Evolutionary conservation across 371 early-diverging fungal species (phyloP).

Genomic region (Batrachochytrium dendrobatidis): DNA sequence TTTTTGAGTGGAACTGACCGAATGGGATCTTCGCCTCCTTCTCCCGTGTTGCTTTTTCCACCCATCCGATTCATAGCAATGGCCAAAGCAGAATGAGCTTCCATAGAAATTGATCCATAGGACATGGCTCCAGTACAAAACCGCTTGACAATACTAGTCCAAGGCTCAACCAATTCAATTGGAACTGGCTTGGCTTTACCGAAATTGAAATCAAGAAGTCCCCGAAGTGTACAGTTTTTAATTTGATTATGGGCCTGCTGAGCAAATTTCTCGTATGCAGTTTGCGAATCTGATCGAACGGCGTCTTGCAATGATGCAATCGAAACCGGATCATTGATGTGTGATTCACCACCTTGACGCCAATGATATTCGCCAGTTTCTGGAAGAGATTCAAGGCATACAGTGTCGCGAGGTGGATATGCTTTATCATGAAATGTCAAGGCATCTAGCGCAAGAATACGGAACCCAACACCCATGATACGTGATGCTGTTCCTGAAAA

Average conservation of each 20-base stretch:
- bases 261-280: conserved; percentile 78
- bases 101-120: conserved; percentile 94
- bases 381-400: conserved; percentile 57
- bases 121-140: conserved; percentile 98
- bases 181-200: conserved; percentile 67
- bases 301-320: conserved; percentile 92
- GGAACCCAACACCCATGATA: conserved; percentile 83
- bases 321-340: conserved; percentile 82
- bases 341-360: conserved; percentile 86
- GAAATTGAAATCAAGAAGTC: conserved; percentile 84
- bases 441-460: conserved; percentile 81
- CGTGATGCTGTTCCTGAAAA: conserved; percentile 92
- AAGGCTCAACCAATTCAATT: conserved; percentile 91
- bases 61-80: conserved; percentile 92
- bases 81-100: conserved; percentile 87
- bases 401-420: conserved; percentile 65
- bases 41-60: conserved; percentile 96
- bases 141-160: conserved; percentile 89
- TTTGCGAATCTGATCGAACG: conserved; percentile 83
- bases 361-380: conserved; percentile 95
- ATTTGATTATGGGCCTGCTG: conserved; percentile 70
- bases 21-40: conserved; percentile 92
- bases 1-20: conserved; percentile 60
- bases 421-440: conserved; percentile 79
- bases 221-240: conserved; percentile 88